Conservation (phyloP, 352 stramenopile species). For the Pythium oligandrum region DNA sequence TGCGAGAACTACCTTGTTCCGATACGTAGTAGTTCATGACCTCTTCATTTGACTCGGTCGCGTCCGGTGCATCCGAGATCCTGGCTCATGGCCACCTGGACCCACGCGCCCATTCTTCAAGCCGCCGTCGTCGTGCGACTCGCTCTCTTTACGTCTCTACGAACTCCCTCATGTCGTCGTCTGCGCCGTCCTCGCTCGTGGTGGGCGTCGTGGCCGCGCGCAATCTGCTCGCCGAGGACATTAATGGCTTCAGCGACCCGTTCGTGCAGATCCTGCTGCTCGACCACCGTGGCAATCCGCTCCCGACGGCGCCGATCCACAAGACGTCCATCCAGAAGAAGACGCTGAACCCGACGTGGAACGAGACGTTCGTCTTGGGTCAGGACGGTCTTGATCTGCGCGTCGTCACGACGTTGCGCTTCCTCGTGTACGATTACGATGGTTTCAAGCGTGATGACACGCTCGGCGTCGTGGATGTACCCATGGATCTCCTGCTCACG, state of each 20-base stretch:
- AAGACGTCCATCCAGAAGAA: constrained; percentile 51
- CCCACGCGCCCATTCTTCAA: no score
- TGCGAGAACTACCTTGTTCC: no score
- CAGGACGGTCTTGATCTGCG: constrained; percentile 48
- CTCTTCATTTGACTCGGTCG: no score
- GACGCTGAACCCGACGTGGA: constrained; percentile 48
- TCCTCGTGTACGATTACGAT: constrained; percentile 55
- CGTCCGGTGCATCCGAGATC: no score
- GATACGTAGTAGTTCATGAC: no score
- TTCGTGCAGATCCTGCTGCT: constrained; percentile 56
- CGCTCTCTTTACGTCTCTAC: no score
- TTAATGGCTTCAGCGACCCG: constrained; percentile 70
- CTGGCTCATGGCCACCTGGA: no score
- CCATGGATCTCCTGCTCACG: constrained; percentile 37
- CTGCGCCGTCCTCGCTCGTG: constrained; percentile 10
- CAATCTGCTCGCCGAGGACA: constrained; percentile 54
- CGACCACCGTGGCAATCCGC: constrained; percentile 35
- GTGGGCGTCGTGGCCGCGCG: constrained; percentile 53
- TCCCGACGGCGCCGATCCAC: constrained; percentile 29
- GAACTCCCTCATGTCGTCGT: constrained; percentile 1
- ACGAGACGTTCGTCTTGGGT: constrained; percentile 42
- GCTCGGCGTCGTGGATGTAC: constrained; percentile 62
- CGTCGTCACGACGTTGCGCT: constrained; percentile 52
- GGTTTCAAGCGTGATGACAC: constrained; percentile 54
- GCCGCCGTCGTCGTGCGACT: no score